Base-by-base conservation (phyloP, 2,329 filamentous ascomycete genomes). In the Aspergillus quadrilineatus region DNA sequence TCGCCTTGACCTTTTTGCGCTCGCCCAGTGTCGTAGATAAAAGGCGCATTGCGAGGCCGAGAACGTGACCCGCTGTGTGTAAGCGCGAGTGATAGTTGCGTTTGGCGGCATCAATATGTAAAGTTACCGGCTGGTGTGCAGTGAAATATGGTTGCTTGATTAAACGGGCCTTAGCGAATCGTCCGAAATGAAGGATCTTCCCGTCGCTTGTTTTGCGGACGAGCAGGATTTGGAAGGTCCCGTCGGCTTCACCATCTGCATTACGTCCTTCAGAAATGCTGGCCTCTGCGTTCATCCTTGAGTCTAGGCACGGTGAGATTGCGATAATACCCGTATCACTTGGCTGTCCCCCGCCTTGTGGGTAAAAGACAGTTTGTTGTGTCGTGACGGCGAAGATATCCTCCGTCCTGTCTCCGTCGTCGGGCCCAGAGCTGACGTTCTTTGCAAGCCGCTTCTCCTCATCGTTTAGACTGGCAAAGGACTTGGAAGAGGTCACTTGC, bases 61-160 rank as follows among this genome's bases (percentile, higher is more conserved):
- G 50, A 4, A 70, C 63, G 46, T 70, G 67, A 3, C 68, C 68
- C 22, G 65, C 68, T n/a, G 67, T 69, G 56, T 70, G 68, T 9
- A 69, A 57, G 6, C 67, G 65, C 5, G 68, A 70, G 50, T 69
- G 66, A 37, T 67, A 65, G 17, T 68, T 59, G 3, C 68, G 67
- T 37, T 64, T 66, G 12, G 55, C 59, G 41, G 50, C 53, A 51
- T 70, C 60, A 29, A 70, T 65, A 7, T 6, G 60, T 32, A 69
- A 65, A 4, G 63, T 45, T 2, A 69, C 65, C 14, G 32, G 42
- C 14, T 65, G 61, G 26, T 64, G 63, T 6, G 54, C 42, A 1
- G 42, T 9, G 8, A 69, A 14, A 12, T 37, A 14, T 64, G 7
- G 10, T 22, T 22, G 22, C 22, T 22, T 22, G 22, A 22, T 22